phyloP scores from a whole-genome alignment of 768 basidiomycete genomes.

The Agrocybe pediades region DNA sequence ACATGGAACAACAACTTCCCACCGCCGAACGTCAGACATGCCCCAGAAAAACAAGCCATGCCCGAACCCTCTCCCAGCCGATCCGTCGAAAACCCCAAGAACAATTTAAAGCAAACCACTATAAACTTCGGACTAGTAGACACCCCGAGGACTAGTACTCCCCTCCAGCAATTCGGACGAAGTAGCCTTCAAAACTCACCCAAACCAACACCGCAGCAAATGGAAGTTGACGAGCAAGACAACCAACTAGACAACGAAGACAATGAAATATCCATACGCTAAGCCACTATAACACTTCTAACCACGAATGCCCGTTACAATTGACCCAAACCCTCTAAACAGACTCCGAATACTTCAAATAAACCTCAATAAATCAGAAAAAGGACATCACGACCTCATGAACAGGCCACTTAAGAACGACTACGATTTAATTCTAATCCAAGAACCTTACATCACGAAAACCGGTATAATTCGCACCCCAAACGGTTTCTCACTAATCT shows the following conservation, averaged over 20 bases:
- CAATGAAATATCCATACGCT: background rate
- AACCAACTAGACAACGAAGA: background rate
- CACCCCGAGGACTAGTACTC: background rate
- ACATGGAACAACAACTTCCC: background rate
- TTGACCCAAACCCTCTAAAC: background rate
- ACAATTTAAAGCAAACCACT: background rate
- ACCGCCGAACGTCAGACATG: background rate
- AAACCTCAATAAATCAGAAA: conserved; percentile 14
- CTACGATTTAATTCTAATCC: conserved; percentile 9
- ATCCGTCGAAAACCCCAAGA: background rate
- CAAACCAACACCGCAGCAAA: background rate
- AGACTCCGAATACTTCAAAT: conserved; percentile 4
- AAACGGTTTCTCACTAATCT: background rate
- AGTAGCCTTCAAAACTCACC: background rate
- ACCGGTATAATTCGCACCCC: background rate
- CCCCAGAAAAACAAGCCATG: background rate
- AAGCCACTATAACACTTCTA: background rate
- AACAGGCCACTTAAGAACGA: background rate
- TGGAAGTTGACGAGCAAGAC: too few relatives aligned
- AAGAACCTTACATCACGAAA: conserved; percentile 11
- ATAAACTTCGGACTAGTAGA: background rate
- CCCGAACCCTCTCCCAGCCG: background rate
- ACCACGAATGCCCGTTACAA: background rate
- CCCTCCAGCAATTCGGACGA: background rate
- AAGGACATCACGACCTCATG: conserved; percentile 9